These are phyloP conservation scores for Nitzschia palea DNA, from an alignment of 108 stramenopile species.

Conservation along the genomic window DNA sequence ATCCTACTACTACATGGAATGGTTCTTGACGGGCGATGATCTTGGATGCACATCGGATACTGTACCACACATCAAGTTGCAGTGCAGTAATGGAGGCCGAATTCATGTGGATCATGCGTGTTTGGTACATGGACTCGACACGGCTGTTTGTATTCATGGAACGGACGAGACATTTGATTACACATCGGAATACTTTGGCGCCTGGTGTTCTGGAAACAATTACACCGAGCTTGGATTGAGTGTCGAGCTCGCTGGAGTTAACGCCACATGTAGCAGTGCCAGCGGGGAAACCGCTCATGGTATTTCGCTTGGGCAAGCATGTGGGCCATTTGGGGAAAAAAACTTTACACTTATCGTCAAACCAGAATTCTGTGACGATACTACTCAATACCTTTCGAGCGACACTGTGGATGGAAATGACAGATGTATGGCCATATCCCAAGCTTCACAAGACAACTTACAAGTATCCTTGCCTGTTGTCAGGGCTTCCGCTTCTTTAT, in stretches of 20 bases:
- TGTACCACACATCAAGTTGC: background rate
- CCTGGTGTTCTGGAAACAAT: constrained; percentile 5
- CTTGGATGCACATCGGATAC: background rate
- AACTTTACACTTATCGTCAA: background rate
- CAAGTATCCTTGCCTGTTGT: background rate
- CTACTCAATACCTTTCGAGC: background rate
- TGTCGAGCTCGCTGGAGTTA: background rate
- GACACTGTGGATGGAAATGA: background rate
- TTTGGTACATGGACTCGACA: background rate
- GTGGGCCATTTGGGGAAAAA: background rate
- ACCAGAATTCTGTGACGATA: background rate
- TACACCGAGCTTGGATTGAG: background rate
- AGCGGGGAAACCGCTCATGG: background rate
- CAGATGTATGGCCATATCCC: background rate
- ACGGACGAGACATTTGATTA: background rate
- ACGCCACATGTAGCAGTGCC: background rate
- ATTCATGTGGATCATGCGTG: background rate
- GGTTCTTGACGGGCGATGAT: background rate
- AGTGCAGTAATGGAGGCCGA: constrained; percentile 5
- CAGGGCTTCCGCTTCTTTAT: background rate
- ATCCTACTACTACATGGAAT: constrained; percentile 1
- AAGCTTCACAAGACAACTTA: background rate
- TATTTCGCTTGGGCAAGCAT: constrained; percentile 1
- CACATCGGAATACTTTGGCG: background rate
- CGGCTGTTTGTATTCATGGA: constrained; percentile 10